Percentiles rank a stretch among this genome's conserved stretches.
Conservation (phyloP, 2,329 filamentous ascomycete genomes). For the Pyrenophora teres region DNA sequence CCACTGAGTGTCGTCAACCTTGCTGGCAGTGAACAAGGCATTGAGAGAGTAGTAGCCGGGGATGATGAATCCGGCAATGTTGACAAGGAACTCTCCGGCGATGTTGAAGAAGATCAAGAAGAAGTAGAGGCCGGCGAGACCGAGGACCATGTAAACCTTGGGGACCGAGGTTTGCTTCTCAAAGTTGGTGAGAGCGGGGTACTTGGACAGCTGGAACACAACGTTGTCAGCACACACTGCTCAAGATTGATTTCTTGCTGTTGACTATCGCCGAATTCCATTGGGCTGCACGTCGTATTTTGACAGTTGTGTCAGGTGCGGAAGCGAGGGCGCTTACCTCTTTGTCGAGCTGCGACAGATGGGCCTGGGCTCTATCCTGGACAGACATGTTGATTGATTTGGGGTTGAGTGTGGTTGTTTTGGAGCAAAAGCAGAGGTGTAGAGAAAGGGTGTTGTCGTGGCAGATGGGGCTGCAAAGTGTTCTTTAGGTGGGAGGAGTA, state of each 20-base stretch:
- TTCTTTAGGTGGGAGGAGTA: constrained; percentile 20
- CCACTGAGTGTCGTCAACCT: constrained; percentile 83
- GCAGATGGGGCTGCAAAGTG: constrained; percentile 16
- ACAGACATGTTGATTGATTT: constrained; percentile 65
- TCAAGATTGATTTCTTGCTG: not conserved
- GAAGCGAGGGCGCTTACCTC: constrained; percentile 64
- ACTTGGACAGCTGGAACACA: constrained; percentile 74
- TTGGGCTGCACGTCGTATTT: constrained; percentile 4
- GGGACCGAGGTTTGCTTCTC: constrained; percentile 83
- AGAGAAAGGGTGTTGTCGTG: constrained; percentile 10
- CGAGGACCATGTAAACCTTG: constrained; percentile 83
- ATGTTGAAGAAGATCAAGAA: constrained; percentile 94
- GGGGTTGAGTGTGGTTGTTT: constrained; percentile 9
- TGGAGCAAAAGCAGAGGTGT: not conserved
- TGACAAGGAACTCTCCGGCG: constrained; percentile 84
- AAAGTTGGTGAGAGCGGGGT: constrained; percentile 80
- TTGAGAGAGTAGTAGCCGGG: constrained; percentile 83
- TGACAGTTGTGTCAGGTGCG: constrained; percentile 10
- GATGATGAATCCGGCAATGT: constrained; percentile 80
- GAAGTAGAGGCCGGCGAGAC: constrained; percentile 78
- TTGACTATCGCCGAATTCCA: not conserved
- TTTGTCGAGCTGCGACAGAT: constrained; percentile 79
- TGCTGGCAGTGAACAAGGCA: constrained; percentile 73
- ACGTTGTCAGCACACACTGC: constrained; percentile 25
- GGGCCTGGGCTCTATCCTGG: constrained; percentile 77